These are phyloP conservation scores for Rhodamnia rubescens DNA, from an alignment of 345 rosid species.

Conservation along the genomic window DNA sequence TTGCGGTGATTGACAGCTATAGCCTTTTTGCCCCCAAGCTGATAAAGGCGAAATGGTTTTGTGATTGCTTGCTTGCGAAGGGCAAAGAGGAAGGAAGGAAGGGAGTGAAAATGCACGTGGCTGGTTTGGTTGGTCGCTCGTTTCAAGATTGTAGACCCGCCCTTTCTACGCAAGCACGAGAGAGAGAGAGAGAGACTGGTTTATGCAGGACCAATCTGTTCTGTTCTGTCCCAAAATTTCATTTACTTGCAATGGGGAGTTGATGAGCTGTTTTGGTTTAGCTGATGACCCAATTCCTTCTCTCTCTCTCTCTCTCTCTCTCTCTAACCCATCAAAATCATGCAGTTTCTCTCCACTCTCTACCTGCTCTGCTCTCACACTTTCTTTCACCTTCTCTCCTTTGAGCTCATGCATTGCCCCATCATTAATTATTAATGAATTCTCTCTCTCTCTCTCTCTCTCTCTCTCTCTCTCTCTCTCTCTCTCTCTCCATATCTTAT, in stretches of 20 bases:
- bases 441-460: not conserved
- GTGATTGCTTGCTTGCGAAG: not conserved
- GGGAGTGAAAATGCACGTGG: not conserved
- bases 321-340: not conserved
- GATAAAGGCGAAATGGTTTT: not conserved
- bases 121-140: not conserved
- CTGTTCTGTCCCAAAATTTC: not conserved
- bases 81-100: not conserved
- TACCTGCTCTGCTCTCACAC: constrained; percentile 1
- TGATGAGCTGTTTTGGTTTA: not conserved
- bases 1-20: not conserved
- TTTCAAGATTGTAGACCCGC: not conserved
- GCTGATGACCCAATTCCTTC: not conserved
- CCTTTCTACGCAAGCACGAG: not conserved
- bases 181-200: not conserved
- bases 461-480: not conserved
- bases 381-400: not conserved
- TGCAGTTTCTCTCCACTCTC: not conserved
- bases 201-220: not conserved
- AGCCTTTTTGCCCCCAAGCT: not conserved
- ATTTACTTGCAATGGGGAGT: not conserved
- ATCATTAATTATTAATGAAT: not conserved
- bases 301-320: not conserved
- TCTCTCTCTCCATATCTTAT: not conserved
- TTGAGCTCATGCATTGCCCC: not conserved